A percentile compares a stretch with the other conserved stretches of the same genome.
Evolutionary conservation across 2,329 filamentous ascomycete genomes (phyloP).

Genomic region (Verticillium nonalfalfae): DNA sequence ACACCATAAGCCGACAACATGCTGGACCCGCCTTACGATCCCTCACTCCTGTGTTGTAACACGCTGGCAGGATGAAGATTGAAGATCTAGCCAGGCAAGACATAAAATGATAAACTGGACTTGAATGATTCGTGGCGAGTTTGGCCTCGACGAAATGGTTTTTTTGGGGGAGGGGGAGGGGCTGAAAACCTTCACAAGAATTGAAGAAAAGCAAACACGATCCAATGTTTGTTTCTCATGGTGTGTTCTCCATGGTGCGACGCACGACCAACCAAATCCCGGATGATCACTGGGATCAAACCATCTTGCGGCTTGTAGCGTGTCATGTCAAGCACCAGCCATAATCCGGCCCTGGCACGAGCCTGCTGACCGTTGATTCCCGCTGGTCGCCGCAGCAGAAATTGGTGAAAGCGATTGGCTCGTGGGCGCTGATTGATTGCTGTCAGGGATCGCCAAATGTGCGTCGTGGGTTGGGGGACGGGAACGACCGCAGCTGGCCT

Average conservation of each 20-base stretch:
- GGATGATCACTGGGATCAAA: neutral
- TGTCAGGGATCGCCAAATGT: neutral
- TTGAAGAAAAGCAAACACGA: too few relatives aligned
- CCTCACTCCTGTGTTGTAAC: too few relatives aligned
- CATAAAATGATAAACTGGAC: too few relatives aligned
- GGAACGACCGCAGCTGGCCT: neutral
- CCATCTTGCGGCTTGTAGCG: neutral
- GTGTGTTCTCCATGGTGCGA: neutral
- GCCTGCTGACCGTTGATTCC: neutral
- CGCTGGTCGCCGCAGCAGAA: neutral
- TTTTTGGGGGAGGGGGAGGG: too few relatives aligned
- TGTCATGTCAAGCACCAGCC: neutral
- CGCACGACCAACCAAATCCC: neutral
- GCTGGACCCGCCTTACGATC: too few relatives aligned
- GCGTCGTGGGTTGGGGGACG: neutral
- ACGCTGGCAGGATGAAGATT: too few relatives aligned
- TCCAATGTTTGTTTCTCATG: neutral
- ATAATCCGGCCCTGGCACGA: neutral
- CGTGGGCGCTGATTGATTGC: neutral
- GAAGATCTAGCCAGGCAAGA: too few relatives aligned
- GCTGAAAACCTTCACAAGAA: too few relatives aligned
- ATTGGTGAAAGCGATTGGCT: neutral
- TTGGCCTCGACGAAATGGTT: too few relatives aligned
- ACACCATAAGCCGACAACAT: too few relatives aligned
- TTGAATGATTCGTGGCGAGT: too few relatives aligned